Evolutionary conservation across 495 filamentous ascomycete species (phyloP).

Genomic region (Staphylotrichum longicolle): DNA sequence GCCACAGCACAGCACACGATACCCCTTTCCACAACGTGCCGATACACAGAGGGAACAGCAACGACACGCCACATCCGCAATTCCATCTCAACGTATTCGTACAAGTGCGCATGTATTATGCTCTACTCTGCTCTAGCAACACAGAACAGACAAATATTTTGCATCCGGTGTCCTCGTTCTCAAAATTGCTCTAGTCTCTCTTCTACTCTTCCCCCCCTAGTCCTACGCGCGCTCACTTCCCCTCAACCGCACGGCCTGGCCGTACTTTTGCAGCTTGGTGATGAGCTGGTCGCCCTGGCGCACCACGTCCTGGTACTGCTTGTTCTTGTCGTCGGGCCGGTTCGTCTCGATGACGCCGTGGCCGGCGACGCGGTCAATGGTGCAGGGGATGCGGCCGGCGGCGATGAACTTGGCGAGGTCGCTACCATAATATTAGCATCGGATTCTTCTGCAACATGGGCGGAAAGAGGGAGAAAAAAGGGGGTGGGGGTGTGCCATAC

Average conservation of each 20-base stretch:
- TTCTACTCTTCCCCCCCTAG: no score
- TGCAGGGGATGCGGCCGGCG: slow-evolving; percentile 87
- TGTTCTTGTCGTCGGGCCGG: slow-evolving; percentile 96
- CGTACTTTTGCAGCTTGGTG: slow-evolving; percentile 98
- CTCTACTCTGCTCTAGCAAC: no score
- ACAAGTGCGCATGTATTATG: no score
- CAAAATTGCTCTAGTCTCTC: no score
- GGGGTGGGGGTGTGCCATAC: slow-evolving; percentile 45
- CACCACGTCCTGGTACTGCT: slow-evolving; percentile 95
- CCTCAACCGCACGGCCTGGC: slow-evolving; percentile 88
- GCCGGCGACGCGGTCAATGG: slow-evolving; percentile 83
- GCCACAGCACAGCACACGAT: no score
- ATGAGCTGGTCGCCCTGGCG: slow-evolving; percentile 96
- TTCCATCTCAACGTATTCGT: no score
- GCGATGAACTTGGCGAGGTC: slow-evolving; percentile 98
- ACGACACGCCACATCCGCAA: no score
- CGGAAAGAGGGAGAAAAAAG: slow-evolving; percentile 13
- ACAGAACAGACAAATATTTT: no score
- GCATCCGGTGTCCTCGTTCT: no score
- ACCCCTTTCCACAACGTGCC: no score
- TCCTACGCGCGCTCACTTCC: slow-evolving; percentile 79
- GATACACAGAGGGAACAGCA: no score
- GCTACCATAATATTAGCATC: slow-evolving; percentile 43
- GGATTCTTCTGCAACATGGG: not conserved
- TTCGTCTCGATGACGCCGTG: slow-evolving; percentile 98